Conservation (phyloP, 495 filamentous ascomycete species). For the Bacidia rubella region DNA sequence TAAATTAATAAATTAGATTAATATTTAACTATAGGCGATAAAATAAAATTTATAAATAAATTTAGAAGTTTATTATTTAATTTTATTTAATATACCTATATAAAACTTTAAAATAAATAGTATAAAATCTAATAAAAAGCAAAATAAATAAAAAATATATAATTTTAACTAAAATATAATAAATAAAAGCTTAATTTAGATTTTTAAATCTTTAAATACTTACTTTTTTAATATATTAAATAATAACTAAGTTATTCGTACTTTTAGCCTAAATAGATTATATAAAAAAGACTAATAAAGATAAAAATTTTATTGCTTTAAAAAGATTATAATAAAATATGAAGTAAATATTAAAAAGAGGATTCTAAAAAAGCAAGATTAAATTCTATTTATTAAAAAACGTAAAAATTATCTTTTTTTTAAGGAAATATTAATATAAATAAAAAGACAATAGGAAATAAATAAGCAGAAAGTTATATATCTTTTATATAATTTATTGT, state of each 20-base stretch:
- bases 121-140: not conserved
- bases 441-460: too few species aligned
- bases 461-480: conserved; percentile 5
- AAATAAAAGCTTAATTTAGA: conserved; percentile 1
- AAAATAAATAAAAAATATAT: conserved; percentile 7
- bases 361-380: conserved; percentile 5
- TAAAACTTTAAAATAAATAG: too few species aligned
- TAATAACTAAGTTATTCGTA: not conserved
- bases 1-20: too few species aligned
- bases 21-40: too few species aligned
- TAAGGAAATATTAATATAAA: too few species aligned
- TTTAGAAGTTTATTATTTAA: too few species aligned
- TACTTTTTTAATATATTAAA: conserved; percentile 3
- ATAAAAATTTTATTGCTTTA: conserved; percentile 9
- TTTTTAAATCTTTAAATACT: conserved; percentile 1
- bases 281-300: not conserved
- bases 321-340: conserved; percentile 7
- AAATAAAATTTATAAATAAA: too few species aligned
- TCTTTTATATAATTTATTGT: too few species aligned
- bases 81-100: too few species aligned
- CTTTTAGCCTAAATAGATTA: not conserved
- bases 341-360: not conserved
- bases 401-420: conserved; percentile 5
- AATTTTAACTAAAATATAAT: conserved; percentile 6
- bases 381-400: conserved; percentile 8